phyloP scores from a whole-genome alignment of 805 yeast species.

The Cyberlindnera samutprakarnensis region DNA sequence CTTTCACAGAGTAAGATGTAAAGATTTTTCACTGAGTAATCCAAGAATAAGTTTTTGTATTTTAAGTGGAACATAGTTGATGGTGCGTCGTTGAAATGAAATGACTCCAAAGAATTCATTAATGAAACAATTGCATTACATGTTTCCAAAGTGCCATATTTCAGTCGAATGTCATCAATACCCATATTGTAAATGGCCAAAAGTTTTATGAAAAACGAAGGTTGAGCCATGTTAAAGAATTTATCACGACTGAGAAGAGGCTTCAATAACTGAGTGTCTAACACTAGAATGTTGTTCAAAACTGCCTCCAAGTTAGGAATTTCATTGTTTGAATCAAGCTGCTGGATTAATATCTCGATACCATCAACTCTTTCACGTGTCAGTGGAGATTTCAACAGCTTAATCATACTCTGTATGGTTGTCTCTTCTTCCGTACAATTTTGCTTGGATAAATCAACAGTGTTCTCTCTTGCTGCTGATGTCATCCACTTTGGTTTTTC shows the following conservation, averaged over 20 bases:
- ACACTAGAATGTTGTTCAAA: constrained; percentile 18
- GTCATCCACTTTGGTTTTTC: constrained; percentile 5
- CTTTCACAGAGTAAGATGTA: constrained; percentile 13
- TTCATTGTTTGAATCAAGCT: neutral
- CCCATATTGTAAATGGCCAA: constrained; percentile 25
- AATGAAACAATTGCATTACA: constrained; percentile 13
- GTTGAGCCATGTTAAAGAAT: constrained; percentile 24
- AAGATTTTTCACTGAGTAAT: constrained; percentile 14
- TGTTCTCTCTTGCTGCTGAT: constrained; percentile 2
- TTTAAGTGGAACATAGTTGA: constrained; percentile 21
- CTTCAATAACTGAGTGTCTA: constrained; percentile 23
- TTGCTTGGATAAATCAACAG: constrained; percentile 2
- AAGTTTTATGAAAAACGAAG: constrained; percentile 22
- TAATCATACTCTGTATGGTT: constrained; percentile 3
- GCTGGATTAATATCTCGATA: constrained; percentile 7
- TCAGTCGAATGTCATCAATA: constrained; percentile 11
- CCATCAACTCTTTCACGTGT: constrained; percentile 22
- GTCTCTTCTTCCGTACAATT: neutral
- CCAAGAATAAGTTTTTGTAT: constrained; percentile 14
- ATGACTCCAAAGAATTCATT: constrained; percentile 12
- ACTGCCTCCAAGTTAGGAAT: constrained; percentile 12
- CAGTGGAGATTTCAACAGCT: constrained; percentile 14
- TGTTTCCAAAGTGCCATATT: constrained; percentile 7
- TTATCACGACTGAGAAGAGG: constrained; percentile 20
- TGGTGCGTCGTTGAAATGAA: constrained; percentile 19